Evolutionary conservation across 2,329 filamentous ascomycete species (phyloP).

Genomic region (Ophiostoma novo-ulmi): DNA sequence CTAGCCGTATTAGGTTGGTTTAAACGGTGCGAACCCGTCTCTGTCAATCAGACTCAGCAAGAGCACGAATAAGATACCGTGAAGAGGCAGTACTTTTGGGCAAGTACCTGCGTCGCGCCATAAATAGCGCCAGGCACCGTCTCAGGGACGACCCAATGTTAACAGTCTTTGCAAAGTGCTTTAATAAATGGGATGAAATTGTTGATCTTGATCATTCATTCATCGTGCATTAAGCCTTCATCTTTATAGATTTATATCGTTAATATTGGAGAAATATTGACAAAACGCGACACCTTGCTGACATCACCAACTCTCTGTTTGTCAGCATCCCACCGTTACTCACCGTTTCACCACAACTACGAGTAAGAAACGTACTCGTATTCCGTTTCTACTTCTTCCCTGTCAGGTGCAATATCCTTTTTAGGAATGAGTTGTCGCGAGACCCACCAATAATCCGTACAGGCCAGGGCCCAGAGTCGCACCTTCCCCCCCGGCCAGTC

Average conservation of each 20-base stretch:
- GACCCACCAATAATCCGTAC: constrained; percentile 9
- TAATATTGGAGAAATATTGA: background rate
- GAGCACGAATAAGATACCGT: background rate
- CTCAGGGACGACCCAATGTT: background rate
- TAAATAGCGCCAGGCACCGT: constrained; percentile 14
- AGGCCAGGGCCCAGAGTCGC: constrained; percentile 13
- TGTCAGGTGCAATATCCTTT: constrained; percentile 9
- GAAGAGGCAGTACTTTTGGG: background rate
- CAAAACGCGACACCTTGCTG: background rate
- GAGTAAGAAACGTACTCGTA: background rate
- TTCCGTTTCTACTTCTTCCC: constrained; percentile 2
- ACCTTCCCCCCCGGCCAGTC: background rate
- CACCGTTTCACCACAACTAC: background rate
- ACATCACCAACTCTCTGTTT: background rate
- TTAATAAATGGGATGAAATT: background rate
- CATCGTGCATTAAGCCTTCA: too few species aligned
- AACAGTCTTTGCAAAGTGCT: background rate
- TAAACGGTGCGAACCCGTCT: constrained; percentile 9
- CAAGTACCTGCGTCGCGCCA: constrained; percentile 13
- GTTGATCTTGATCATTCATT: background rate
- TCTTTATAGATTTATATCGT: too few species aligned
- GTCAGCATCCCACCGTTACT: background rate
- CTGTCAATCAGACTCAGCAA: background rate
- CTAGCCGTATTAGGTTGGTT: constrained; percentile 1
- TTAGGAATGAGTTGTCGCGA: constrained; percentile 3